Conservation (phyloP, 495 filamentous ascomycete species). For the Cenococcum geophilum region DNA sequence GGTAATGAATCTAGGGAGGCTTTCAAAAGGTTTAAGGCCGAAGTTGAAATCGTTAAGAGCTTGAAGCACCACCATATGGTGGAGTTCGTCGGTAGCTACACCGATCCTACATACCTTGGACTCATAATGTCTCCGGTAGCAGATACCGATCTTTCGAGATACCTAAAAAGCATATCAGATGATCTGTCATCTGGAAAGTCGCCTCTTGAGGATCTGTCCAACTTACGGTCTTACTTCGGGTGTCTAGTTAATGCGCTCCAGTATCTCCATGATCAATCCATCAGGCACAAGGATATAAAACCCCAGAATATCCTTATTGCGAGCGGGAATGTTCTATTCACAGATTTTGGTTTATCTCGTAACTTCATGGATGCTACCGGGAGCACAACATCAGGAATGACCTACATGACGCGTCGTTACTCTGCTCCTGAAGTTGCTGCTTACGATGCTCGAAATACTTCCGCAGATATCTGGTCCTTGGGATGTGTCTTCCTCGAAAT, state of each 20-base stretch:
- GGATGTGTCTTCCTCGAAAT: constrained; percentile 7
- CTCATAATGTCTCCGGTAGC: constrained; percentile 35
- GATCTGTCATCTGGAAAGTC: not conserved
- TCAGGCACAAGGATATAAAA: constrained; percentile 43
- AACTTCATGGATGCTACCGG: constrained; percentile 5
- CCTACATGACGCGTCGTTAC: constrained; percentile 3
- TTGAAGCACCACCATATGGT: constrained; percentile 20
- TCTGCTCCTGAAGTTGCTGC: constrained; percentile 5
- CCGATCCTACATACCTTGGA: constrained; percentile 32
- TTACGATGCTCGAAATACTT: not conserved
- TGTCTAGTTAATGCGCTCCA: constrained; percentile 37
- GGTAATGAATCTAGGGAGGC: not conserved
- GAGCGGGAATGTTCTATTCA: constrained; percentile 31
- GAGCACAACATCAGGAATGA: constrained; percentile 1
- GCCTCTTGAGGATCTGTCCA: not conserved
- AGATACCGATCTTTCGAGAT: constrained; percentile 30
- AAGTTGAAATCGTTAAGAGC: constrained; percentile 18
- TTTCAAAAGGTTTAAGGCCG: constrained; percentile 10
- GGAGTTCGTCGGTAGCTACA: constrained; percentile 32
- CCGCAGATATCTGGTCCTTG: constrained; percentile 3
- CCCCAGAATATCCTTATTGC: constrained; percentile 43
- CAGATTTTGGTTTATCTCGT: constrained; percentile 41
- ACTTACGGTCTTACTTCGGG: constrained; percentile 35
- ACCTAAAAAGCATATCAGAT: not conserved
- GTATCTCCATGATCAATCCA: constrained; percentile 36